phyloP scores from a whole-genome alignment of 176 grass and related monocot genomes.

The Bolboschoenus planiculmis region DNA sequence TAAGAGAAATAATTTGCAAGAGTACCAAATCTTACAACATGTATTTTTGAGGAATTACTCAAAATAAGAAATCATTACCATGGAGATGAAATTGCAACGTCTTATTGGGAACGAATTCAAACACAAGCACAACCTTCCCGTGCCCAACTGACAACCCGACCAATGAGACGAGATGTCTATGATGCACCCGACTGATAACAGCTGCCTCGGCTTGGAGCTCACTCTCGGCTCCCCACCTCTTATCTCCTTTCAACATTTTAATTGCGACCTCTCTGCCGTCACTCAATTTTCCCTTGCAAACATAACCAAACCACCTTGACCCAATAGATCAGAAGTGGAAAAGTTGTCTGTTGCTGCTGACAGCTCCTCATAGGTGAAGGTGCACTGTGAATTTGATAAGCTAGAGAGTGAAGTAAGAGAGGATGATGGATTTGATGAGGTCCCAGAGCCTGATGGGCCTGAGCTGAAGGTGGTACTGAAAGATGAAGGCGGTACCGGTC shows the following conservation, averaged over 20 bases:
- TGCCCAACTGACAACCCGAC: conserved; percentile 13
- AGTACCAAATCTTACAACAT: background rate
- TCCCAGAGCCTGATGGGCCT: background rate
- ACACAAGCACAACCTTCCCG: conserved; percentile 28
- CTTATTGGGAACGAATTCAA: conserved; percentile 28
- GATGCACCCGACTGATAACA: conserved; percentile 31
- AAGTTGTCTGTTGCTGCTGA: conserved; percentile 25
- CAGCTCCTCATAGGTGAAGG: conserved; percentile 29
- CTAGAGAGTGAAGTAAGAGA: background rate
- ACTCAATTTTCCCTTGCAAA: conserved; percentile 29
- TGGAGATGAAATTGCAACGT: conserved; percentile 36
- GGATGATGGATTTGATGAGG: conserved; percentile 7
- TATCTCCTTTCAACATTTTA: conserved; percentile 30
- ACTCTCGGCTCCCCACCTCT: conserved; percentile 8
- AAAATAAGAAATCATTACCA: conserved; percentile 6
- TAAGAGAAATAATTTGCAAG: background rate
- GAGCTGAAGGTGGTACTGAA: conserved; percentile 11
- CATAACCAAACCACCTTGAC: conserved; percentile 36
- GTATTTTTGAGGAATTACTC: background rate
- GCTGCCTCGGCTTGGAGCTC: conserved; percentile 31
- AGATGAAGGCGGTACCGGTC: conserved; percentile 7
- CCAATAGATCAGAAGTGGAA: conserved; percentile 24
- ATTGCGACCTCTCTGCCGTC: conserved; percentile 19
- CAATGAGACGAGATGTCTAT: conserved; percentile 30
- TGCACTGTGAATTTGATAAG: background rate